These are phyloP conservation scores for Gaertneriomyces semiglobifer DNA, from an alignment of 192 early-diverging fungal species.

Conservation along the genomic window DNA sequence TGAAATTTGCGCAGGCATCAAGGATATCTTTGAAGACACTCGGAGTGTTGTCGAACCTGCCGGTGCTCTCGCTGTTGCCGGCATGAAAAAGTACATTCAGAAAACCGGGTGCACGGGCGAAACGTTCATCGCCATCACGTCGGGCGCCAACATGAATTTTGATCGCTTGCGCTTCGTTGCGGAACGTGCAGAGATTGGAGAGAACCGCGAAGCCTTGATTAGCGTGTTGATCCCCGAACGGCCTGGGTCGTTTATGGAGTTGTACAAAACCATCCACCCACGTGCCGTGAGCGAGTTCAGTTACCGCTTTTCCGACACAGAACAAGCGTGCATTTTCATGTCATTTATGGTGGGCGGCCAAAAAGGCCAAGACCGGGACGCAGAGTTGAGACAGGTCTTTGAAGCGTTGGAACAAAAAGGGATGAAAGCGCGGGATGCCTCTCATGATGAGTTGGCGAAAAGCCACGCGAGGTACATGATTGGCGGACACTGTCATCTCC, in stretches of 20 bases:
- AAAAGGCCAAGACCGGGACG: background rate
- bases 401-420: constrained; percentile 15
- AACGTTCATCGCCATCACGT: constrained; percentile 44
- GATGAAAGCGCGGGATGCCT: constrained; percentile 41
- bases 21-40: constrained; percentile 49
- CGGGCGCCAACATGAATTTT: constrained; percentile 58
- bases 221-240: constrained; percentile 42
- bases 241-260: constrained; percentile 38
- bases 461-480: constrained; percentile 38
- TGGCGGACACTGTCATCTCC: constrained; percentile 29
- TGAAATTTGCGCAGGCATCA: constrained; percentile 52
- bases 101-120: constrained; percentile 18
- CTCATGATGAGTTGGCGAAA: constrained; percentile 49
- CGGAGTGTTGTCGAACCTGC: constrained; percentile 50
- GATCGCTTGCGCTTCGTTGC: constrained; percentile 53
- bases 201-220: constrained; percentile 43
- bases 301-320: constrained; percentile 41
- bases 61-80: constrained; percentile 51
- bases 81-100: constrained; percentile 45
- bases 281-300: constrained; percentile 44
- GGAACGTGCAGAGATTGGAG: constrained; percentile 45
- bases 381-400: constrained; percentile 31
- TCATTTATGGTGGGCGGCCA: constrained; percentile 36
- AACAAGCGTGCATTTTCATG: constrained; percentile 38
- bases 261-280: constrained; percentile 47